Conservation (phyloP, 345 rosid genomes). For the Populus pruinosa region DNA sequence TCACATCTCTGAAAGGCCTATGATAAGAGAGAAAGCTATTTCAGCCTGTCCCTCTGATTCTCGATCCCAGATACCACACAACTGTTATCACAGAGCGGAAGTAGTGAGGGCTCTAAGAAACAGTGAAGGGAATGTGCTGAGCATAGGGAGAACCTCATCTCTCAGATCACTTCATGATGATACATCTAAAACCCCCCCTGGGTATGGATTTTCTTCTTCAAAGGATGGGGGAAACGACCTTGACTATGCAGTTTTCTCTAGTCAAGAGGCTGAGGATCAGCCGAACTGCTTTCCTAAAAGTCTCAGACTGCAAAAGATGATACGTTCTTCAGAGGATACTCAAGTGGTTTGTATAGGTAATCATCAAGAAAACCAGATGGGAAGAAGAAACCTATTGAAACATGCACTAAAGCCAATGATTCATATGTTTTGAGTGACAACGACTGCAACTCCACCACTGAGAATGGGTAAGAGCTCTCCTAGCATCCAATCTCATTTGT, state of each 20-base stretch:
- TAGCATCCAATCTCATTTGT: background rate
- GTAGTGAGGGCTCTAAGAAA: slow-evolving; percentile 55
- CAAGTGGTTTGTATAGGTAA: slow-evolving; percentile 14
- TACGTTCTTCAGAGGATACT: slow-evolving; percentile 12
- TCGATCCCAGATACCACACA: slow-evolving; percentile 33
- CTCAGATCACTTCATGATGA: slow-evolving; percentile 34
- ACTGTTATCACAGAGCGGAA: slow-evolving; percentile 29
- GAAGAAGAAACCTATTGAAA: slow-evolving; percentile 22
- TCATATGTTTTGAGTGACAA: slow-evolving; percentile 1
- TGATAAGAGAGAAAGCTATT: slow-evolving; percentile 28
- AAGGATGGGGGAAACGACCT: slow-evolving; percentile 24
- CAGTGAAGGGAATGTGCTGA: slow-evolving; percentile 70
- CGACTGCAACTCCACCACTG: slow-evolving; percentile 17
- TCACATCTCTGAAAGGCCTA: slow-evolving; percentile 44
- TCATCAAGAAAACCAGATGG: slow-evolving; percentile 33
- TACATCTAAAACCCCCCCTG: slow-evolving; percentile 17
- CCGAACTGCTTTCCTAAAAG: slow-evolving; percentile 42
- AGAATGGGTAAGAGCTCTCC: slow-evolving; percentile 36
- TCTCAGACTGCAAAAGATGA: slow-evolving; percentile 33
- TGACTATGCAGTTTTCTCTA: slow-evolving; percentile 13
- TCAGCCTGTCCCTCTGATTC: slow-evolving; percentile 32
- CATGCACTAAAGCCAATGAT: slow-evolving; percentile 16
- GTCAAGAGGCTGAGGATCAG: slow-evolving; percentile 32
- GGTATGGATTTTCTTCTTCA: slow-evolving; percentile 24
- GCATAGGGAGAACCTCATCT: slow-evolving; percentile 41